phyloP scores from a whole-genome alignment of 1,139 yeast genomes.

The Sugiyamaella novakii region DNA sequence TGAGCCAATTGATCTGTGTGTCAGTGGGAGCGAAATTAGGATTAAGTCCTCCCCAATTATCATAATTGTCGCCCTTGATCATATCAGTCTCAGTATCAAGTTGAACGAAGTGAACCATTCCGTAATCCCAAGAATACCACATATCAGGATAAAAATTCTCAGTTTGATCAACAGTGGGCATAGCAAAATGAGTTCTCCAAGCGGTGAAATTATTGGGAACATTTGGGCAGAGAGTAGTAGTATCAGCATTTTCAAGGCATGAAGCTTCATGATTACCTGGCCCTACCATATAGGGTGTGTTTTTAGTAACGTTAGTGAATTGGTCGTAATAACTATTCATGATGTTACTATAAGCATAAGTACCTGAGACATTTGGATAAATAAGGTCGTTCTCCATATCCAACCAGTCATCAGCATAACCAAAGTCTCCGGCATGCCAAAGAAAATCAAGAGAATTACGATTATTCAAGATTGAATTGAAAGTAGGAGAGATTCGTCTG shows the following conservation, averaged over 20 bases:
- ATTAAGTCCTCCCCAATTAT: constrained; percentile 29
- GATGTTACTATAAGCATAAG: constrained; percentile 19
- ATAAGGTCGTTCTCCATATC: constrained; percentile 27
- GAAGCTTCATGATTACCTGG: constrained; percentile 39
- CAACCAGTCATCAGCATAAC: constrained; percentile 38
- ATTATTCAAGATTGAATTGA: constrained; percentile 16
- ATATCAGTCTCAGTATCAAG: constrained; percentile 35
- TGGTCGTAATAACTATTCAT: constrained; percentile 31
- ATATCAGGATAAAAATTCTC: constrained; percentile 29
- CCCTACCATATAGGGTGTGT: constrained; percentile 35
- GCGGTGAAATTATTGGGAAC: constrained; percentile 36
- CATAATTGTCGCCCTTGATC: constrained; percentile 29
- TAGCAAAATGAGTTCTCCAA: constrained; percentile 31
- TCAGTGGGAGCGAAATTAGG: constrained; percentile 31
- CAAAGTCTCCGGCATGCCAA: constrained; percentile 37
- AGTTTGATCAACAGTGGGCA: constrained; percentile 30
- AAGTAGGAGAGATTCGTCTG: constrained; percentile 23
- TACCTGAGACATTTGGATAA: constrained; percentile 20
- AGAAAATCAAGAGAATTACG: constrained; percentile 30
- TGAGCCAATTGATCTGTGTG: constrained; percentile 41
- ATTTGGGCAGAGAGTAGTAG: constrained; percentile 29
- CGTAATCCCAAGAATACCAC: constrained; percentile 37
- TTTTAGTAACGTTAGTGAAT: constrained; percentile 30
- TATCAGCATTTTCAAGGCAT: constrained; percentile 27
- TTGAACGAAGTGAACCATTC: constrained; percentile 33